Evolutionary conservation across 169 alveolate species (phyloP), one percentile per base, ranked within the genome.

Genomic region (Eimeria necatrix): DNA sequence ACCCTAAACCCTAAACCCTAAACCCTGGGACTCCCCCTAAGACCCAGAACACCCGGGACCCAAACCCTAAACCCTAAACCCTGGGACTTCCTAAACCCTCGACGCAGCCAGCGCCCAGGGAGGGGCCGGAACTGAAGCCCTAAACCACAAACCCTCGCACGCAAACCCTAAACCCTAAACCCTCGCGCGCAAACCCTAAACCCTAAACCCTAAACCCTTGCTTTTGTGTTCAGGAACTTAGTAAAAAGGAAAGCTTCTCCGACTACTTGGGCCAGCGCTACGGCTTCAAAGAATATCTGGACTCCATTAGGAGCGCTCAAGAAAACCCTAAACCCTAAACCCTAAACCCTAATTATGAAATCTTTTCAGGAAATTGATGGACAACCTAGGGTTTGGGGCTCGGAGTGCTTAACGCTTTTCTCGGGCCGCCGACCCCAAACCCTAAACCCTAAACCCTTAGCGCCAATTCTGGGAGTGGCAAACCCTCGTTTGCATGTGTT

Each of bases 321-420:
- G 49, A 22, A 68, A 68, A 68, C 78, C 78, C 78, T 68, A 68
- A 68, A 68, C 78, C 78, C 78, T 68, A 68, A 68, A 68, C 78
- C 78, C 78, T 68, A 68, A 68, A 68, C 78, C 78, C 78, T 68
- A 7, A 61, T 61, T 61, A 10, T 18, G 73, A 26, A 7, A 18
- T 14, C 41, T 14, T n/a, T 20, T 4, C 6, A 7, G 2, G 4
- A 5, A 7, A 68, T 68, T 7, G 6, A 20, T 12, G 49, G 3
- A n/a, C 6, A 20, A n/a, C 3, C 48, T 8, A 68, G 78, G 78
- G 78, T 68, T 68, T 68, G 26, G 78, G 78, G 78, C 26, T 68
- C 26, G 73, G 4, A 4, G 6, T 7, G 32, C 6, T 20, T 4
- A 24, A 7, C n/a, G 22, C 18, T 61, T 10, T 61, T 20, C n/a